Conservation (phyloP, 2,329 filamentous ascomycete species). For the Diaporthe citri region DNA sequence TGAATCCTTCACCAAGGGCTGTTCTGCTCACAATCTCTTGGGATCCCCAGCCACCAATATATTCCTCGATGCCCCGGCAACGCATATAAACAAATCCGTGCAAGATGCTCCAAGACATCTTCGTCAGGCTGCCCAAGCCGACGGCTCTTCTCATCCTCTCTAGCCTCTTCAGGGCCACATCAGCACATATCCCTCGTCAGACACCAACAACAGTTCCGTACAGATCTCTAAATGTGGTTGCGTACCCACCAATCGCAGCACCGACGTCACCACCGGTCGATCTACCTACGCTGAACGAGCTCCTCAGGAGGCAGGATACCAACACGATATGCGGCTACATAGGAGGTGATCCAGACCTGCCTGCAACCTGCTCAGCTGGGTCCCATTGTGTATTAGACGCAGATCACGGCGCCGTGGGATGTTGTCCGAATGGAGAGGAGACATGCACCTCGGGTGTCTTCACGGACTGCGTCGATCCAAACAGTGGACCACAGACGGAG, state of each 20-base stretch:
- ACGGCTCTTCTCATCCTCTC: constrained; percentile 48
- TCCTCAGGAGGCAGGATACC: constrained; percentile 55
- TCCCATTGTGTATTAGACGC: constrained; percentile 70
- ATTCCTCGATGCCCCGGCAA: constrained; percentile 27
- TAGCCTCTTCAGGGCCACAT: constrained; percentile 44
- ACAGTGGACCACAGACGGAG: constrained; percentile 62
- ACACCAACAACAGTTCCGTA: constrained; percentile 47
- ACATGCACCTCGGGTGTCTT: constrained; percentile 68
- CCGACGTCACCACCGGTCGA: constrained; percentile 56
- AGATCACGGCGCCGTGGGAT: constrained; percentile 63
- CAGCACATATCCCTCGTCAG: constrained; percentile 45
- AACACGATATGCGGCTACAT: constrained; percentile 72
- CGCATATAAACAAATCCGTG: not conserved
- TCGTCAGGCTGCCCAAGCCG: constrained; percentile 47
- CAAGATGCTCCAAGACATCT: constrained; percentile 43
- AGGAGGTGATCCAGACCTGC: constrained; percentile 62
- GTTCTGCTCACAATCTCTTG: constrained; percentile 4
- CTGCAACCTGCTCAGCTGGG: constrained; percentile 69
- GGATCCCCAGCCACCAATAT: constrained; percentile 8
- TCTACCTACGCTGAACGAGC: constrained; percentile 50
- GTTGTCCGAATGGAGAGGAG: constrained; percentile 64
- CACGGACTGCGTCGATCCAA: constrained; percentile 68
- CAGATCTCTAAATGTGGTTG: constrained; percentile 48
- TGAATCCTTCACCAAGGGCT: not conserved
- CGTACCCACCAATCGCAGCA: constrained; percentile 49